Conservation (phyloP, 2,329 filamentous ascomycete genomes). For the Colletotrichum zoysiae region DNA sequence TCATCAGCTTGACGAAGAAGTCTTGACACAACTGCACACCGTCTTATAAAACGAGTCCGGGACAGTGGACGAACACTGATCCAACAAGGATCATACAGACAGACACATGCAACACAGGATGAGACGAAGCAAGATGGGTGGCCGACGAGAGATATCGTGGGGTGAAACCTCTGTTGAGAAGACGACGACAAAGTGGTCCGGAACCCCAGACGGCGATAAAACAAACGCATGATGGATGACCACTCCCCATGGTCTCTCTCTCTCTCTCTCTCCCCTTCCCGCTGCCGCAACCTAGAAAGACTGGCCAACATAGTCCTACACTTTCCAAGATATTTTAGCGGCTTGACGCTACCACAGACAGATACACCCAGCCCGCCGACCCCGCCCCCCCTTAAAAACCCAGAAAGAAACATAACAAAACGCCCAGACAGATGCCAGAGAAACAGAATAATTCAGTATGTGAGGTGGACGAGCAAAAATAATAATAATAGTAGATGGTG, state of each 20-base stretch:
- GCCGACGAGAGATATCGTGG: constrained; percentile 13
- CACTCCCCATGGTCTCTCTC: constrained; percentile 15
- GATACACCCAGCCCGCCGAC: not conserved
- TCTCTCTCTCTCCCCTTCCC: not conserved
- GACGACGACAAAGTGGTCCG: constrained; percentile 13
- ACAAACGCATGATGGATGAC: constrained; percentile 28
- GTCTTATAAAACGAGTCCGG: not conserved
- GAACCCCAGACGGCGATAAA: constrained; percentile 16
- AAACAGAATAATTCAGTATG: constrained; percentile 19
- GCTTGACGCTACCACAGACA: constrained; percentile 15
- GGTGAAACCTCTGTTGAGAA: constrained; percentile 29
- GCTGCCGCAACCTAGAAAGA: constrained; percentile 4
- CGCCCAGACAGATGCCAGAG: constrained; percentile 31
- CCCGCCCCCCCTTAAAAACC: constrained; percentile 7
- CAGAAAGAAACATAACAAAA: constrained; percentile 17
- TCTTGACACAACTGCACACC: not conserved
- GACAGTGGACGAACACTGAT: not conserved
- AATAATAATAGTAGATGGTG: constrained; percentile 5
- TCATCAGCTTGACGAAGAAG: not conserved
- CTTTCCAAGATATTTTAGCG: constrained; percentile 17
- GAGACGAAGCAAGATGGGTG: constrained; percentile 5
- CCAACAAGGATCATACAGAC: not conserved
- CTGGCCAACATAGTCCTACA: constrained; percentile 18
- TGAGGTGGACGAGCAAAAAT: constrained; percentile 17
- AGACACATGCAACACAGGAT: not conserved